Base-by-base conservation (phyloP, 306 rosid genomes). In the Dalbergia oliveri region DNA sequence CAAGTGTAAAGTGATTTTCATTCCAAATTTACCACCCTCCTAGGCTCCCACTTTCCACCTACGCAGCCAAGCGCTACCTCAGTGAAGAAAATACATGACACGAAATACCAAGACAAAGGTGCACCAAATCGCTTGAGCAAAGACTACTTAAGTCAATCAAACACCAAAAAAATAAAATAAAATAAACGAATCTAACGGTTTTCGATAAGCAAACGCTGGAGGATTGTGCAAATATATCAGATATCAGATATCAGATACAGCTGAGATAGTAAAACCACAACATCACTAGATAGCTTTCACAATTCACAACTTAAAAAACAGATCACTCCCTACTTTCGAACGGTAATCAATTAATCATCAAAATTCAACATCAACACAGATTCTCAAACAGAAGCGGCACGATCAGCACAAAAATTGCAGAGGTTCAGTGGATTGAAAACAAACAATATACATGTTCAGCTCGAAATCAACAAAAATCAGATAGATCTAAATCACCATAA, bases 401-500 rank as follows among this genome's bases (percentile, higher is more conserved):
- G 34, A 63, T 13, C 9, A 60, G 0, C 4, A 37, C n/a, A 2
- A 54, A 18, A 54, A 54, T 54, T 11, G 60, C 21, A 54, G 21
- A 54, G 26, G 60, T 16, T 54, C 21, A 54, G 5, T 21, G 1
- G 10, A 58, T 76, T 54, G 41, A 10, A 14, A 54, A 15, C 26
- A 54, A 26, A 54, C 4, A 54, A 54, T 21, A 54, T 4, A 16
- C 60, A 15, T 18, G 60, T n/a, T 54, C 13, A 47, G 5, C 69
- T 43, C 62, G n/a, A 68, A 76, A 62, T 35, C 53, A 73, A 67
- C 43, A 21, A 70, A 45, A 63, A 47, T 41, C 39, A 73, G 15
- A 69, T 41, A 82, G 90, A 87, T 87, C 90, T 83, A 78, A 54
- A 54, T 18, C 9, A 15, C 0, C 13, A 69, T 19, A 43, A 58